These are phyloP conservation scores for Allium fistulosum DNA, from an alignment of 106 monocot species.

Conservation along the genomic window DNA sequence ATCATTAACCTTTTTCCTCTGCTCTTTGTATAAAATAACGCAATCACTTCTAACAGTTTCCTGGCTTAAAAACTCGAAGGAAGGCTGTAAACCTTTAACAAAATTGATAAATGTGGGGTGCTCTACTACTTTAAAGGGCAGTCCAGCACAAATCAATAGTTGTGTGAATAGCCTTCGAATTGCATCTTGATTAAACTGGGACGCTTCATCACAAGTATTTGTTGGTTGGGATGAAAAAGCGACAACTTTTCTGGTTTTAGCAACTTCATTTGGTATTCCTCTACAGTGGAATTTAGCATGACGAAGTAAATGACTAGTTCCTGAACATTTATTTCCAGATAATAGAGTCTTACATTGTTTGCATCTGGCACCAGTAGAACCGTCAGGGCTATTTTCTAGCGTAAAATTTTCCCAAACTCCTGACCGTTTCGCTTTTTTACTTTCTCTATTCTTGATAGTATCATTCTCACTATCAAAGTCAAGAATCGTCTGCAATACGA, in stretches of 20 bases:
- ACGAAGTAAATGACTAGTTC: constrained; percentile 8
- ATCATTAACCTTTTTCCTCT: constrained; percentile 6
- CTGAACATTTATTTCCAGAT: constrained; percentile 3
- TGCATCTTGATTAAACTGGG: constrained; percentile 2
- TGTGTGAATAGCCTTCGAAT: constrained; percentile 8
- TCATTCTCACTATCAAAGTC: not conserved
- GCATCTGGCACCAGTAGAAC: constrained; percentile 1
- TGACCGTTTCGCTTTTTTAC: not conserved
- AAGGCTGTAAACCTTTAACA: constrained; percentile 4
- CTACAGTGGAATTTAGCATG: constrained; percentile 4
- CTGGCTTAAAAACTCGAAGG: not conserved
- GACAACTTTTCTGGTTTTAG: no score
- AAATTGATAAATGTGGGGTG: constrained; percentile 5
- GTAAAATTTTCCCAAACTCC: constrained; percentile 12
- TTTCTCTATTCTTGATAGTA: not conserved
- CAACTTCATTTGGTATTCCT: no score
- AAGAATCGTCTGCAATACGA: not conserved
- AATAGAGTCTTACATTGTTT: not conserved
- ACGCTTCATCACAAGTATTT: not conserved
- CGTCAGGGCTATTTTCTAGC: constrained; percentile 1
- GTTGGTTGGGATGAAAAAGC: no score
- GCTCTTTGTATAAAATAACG: constrained; percentile 8
- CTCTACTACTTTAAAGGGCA: not conserved
- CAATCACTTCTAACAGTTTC: constrained; percentile 9
- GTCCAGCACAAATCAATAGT: constrained; percentile 5